These are phyloP conservation scores for Cryptococcus depauperatus DNA, from an alignment of 1,284 basidiomycete species.

Conservation along the genomic window DNA sequence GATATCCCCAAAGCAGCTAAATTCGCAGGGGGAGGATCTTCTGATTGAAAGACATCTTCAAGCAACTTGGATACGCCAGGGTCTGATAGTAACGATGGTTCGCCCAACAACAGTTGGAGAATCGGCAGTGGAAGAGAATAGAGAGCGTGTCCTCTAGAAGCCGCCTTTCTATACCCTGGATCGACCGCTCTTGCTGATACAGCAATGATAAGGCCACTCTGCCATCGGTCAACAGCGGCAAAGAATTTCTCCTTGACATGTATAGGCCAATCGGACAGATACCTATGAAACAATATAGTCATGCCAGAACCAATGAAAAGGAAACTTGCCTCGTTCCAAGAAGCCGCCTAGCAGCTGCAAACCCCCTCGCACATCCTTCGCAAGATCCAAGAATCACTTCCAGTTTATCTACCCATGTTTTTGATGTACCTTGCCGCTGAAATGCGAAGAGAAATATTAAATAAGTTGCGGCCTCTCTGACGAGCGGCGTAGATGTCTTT, in stretches of 20 bases:
- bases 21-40: constrained; percentile 7
- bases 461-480: constrained; percentile 57
- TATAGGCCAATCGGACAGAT: constrained; percentile 38
- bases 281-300: constrained; percentile 20
- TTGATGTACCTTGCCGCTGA: constrained; percentile 51
- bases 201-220: constrained; percentile 38
- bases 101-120: constrained; percentile 61
- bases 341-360: constrained; percentile 56
- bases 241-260: constrained; percentile 54
- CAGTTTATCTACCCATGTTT: constrained; percentile 57
- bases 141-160: constrained; percentile 35
- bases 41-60: constrained; percentile 17
- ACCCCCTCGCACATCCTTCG: constrained; percentile 57
- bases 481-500: constrained; percentile 16
- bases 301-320: background rate
- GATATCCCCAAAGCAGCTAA: constrained; percentile 21
- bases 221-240: constrained; percentile 59
- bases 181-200: constrained; percentile 13
- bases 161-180: constrained; percentile 10
- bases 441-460: constrained; percentile 73
- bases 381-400: constrained; percentile 56
- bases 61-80: constrained; percentile 45
- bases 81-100: constrained; percentile 56
- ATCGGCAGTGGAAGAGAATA: constrained; percentile 47
- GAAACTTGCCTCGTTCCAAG: constrained; percentile 60